Evolutionary conservation across 1,284 basidiomycete species (phyloP), one percentile per base, ranked within the genome.

Genomic region (Ceratobasidium theobromae): DNA sequence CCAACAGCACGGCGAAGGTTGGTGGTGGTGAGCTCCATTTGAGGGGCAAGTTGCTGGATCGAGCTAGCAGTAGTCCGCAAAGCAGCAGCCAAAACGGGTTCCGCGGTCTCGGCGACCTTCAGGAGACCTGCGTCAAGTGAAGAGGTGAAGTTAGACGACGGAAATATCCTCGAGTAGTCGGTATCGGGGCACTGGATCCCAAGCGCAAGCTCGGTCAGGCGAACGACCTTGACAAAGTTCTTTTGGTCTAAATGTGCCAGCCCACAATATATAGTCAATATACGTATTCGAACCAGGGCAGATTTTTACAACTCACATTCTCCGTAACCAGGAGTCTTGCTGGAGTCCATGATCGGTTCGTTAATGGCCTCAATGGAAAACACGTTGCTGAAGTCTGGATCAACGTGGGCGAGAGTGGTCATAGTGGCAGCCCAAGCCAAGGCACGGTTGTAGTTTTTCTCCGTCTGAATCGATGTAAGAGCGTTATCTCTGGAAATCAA

Each of bases 371-470:
- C 81, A 33, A 91, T 87, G 0, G 85, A 78, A 55, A 86, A 85
- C n/a, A 88, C 88, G 28, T 78, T 83, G 21, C 72, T 76, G 71
- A 91, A 91, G 40, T 78, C 77, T 4, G 87, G 79, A 72, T 91
- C 85, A 21, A 87, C 74, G 71, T 91, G 89, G 1, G 86, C 76
- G n/a, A 91, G 76, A 3, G 81, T 75, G 0, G 89, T 86, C 85
- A 91, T 89, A 27, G 90, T 86, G 14, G 85, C 84, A 0, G 87
- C 84, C 89, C 89, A 91, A 27, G 86, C 77, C 53, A 91, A 77
- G 6, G 89, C 89, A 4, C 89, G 84, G 65, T 84, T 80, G 69
- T 89, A 91, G 72, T 91, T 91, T 55, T 82, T 77, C 2, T 79
- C 77, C 0, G 49, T 85, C 88, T 87, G 88, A n/a, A 38, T 38